Conservation (phyloP, 768 basidiomycete genomes). For the Boletus rubroflammeus region DNA sequence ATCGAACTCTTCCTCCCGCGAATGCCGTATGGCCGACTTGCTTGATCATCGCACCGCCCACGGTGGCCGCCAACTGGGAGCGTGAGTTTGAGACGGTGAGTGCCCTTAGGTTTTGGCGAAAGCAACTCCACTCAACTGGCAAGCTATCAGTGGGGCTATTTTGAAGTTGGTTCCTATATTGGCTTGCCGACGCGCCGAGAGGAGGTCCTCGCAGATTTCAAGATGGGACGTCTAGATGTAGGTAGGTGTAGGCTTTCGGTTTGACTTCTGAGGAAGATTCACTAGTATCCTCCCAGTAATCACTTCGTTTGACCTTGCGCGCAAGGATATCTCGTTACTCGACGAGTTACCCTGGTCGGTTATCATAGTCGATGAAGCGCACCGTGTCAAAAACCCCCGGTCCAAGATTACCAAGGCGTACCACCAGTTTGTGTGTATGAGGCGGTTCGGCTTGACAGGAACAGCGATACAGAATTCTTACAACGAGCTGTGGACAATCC, state of each 20-base stretch:
- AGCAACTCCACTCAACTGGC: neutral
- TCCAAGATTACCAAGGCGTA: conserved; percentile 67
- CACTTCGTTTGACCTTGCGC: conserved; percentile 75
- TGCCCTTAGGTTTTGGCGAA: neutral
- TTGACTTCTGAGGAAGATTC: neutral
- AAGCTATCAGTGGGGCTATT: conserved; percentile 80
- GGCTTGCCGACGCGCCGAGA: conserved; percentile 51
- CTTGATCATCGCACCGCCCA: conserved; percentile 82
- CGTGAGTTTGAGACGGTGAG: conserved; percentile 80
- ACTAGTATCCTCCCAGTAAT: conserved; percentile 49
- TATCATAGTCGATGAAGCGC: conserved; percentile 85
- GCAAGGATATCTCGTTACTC: conserved; percentile 65
- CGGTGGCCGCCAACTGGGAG: conserved; percentile 85
- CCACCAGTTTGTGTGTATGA: conserved; percentile 60
- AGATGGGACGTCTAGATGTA: conserved; percentile 78
- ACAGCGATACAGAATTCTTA: conserved; percentile 86
- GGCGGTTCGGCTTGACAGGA: conserved; percentile 85
- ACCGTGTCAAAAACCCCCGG: conserved; percentile 77
- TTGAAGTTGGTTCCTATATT: conserved; percentile 76
- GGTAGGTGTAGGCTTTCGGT: conserved; percentile 43
- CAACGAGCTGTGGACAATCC: conserved; percentile 85
- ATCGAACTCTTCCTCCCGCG: conserved; percentile 57
- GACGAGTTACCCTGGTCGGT: conserved; percentile 68
- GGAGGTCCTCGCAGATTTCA: conserved; percentile 65
- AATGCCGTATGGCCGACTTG: conserved; percentile 81